Evolutionary conservation across 1,284 basidiomycete species (phyloP).

Genomic region (Neotropicomus parvogracilis): DNA sequence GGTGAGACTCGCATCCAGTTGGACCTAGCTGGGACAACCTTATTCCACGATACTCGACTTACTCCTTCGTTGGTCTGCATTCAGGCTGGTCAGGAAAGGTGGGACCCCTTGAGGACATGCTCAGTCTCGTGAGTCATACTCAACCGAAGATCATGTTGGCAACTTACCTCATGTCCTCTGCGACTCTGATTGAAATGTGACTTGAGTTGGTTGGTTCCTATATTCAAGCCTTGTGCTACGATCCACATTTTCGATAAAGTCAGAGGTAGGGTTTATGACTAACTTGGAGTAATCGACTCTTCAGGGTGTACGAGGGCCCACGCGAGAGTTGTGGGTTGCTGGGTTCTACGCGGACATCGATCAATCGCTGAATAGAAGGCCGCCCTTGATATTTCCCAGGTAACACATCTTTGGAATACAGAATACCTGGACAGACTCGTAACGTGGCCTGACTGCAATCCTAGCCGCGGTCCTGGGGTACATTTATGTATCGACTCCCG

Average conservation of each 20-base stretch:
- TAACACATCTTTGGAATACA: slow-evolving; percentile 10
- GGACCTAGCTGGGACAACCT: slow-evolving; percentile 22
- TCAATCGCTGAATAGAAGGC: slow-evolving; percentile 1
- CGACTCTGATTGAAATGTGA: slow-evolving; percentile 2
- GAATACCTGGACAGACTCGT: slow-evolving; percentile 32
- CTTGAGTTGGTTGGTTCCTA: slow-evolving; percentile 28
- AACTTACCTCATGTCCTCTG: slow-evolving; percentile 21
- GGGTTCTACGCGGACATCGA: slow-evolving; percentile 37
- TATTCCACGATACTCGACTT: slow-evolving; percentile 36
- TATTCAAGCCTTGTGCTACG: slow-evolving; percentile 32
- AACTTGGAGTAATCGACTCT: slow-evolving; percentile 37
- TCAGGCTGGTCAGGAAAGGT: slow-evolving; percentile 26
- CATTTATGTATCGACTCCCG: neutral
- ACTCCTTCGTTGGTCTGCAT: slow-evolving; percentile 29
- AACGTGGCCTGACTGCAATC: slow-evolving; percentile 41
- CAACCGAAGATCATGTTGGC: slow-evolving; percentile 26
- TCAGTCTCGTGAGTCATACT: slow-evolving; percentile 17
- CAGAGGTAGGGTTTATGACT: slow-evolving; percentile 26
- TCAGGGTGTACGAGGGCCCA: slow-evolving; percentile 34
- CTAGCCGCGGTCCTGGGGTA: slow-evolving; percentile 36
- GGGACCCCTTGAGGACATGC: slow-evolving; percentile 16
- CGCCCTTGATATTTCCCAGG: neutral
- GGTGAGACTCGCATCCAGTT: too few relatives aligned
- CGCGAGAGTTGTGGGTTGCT: slow-evolving; percentile 42
- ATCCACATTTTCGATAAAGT: slow-evolving; percentile 35